phyloP scores from a whole-genome alignment of 441 rosid genomes.

The Breynia disticha region DNA sequence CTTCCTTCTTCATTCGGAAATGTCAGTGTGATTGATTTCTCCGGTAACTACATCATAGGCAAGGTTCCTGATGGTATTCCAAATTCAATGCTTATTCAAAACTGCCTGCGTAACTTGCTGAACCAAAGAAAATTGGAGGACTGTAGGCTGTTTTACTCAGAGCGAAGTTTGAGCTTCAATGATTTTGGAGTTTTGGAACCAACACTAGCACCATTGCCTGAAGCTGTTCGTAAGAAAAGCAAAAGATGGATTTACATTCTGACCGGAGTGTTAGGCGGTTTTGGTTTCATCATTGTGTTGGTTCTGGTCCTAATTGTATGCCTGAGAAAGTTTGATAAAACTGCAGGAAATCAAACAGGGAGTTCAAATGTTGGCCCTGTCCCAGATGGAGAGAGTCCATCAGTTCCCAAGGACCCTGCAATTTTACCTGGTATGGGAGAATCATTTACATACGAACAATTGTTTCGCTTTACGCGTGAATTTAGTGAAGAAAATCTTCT shows the following conservation, averaged over 20 bases:
- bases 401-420: slow-evolving; percentile 33
- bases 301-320: slow-evolving; percentile 30
- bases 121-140: slow-evolving; percentile 47
- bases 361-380: slow-evolving; percentile 40
- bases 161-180: slow-evolving; percentile 45
- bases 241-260: slow-evolving; percentile 43
- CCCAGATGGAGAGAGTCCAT: slow-evolving; percentile 40
- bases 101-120: slow-evolving; percentile 51
- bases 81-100: slow-evolving; percentile 32
- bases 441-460: slow-evolving; percentile 52
- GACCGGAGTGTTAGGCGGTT: slow-evolving; percentile 54
- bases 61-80: slow-evolving; percentile 32
- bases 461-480: slow-evolving; percentile 43
- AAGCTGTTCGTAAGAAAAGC: slow-evolving; percentile 29
- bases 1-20: slow-evolving; percentile 31
- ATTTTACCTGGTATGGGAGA: slow-evolving; percentile 44
- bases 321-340: slow-evolving; percentile 34
- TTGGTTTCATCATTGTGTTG: slow-evolving; percentile 40
- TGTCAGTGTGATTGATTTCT: slow-evolving; percentile 38
- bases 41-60: slow-evolving; percentile 77
- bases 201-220: slow-evolving; percentile 25
- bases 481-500: slow-evolving; percentile 63
- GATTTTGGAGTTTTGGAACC: slow-evolving; percentile 41
- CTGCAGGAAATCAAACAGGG: slow-evolving; percentile 36
- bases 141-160: slow-evolving; percentile 54